Base-by-base conservation (phyloP, 768 basidiomycete genomes). In the Rhizopogon vesiculosus region DNA sequence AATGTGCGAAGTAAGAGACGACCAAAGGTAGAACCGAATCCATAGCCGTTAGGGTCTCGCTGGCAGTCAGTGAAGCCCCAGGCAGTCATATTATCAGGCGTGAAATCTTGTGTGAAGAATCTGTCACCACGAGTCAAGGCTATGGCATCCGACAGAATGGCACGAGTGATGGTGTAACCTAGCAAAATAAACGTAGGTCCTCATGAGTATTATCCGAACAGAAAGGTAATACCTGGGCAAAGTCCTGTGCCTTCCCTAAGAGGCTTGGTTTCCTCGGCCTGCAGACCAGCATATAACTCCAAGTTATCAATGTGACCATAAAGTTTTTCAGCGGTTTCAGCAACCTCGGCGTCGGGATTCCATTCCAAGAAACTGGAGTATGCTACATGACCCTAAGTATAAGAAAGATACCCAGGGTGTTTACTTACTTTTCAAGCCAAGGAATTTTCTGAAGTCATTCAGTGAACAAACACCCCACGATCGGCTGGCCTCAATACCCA, bases 31-130 rank as follows among this genome's bases (percentile, higher is more conserved):
- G 67, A 70, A 22, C 90, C 90, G 60, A 87, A 88, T 28, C 89
- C 89, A 55, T 83, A 86, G 3, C 79, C 89, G 40, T 75, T 75
- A 33, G 83, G 73, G 62, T 91, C 84, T 55, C 89, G 83, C 60
- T 90, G 87, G 66, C 87, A 89, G 68, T 93, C 91, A 19, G 84
- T 79, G 63, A 88, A 91, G 41, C 91, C 91, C 91, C 91, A 93
- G 4, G 87, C 72, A 2, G 91, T 93, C 64, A 91, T 65, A 67
- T 92, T 92, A 73, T 74, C 81, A 2, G 91, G 86, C 0, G 91
- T 93, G 65, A 82, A 87, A 63, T 93, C 91, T 25, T 87, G 76
- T 0, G 89, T 93, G 71, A 82, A 90, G 76, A 83, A 87, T 53
- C 91, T 78, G 64, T 93, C 91, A 31, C 91, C 91, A 53, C 91